A percentile compares a stretch with the other conserved stretches of the same genome.
These are phyloP conservation scores for Fusarium tricinctum DNA, from an alignment of 2,329 filamentous ascomycete genomes.

Conservation along the genomic window DNA sequence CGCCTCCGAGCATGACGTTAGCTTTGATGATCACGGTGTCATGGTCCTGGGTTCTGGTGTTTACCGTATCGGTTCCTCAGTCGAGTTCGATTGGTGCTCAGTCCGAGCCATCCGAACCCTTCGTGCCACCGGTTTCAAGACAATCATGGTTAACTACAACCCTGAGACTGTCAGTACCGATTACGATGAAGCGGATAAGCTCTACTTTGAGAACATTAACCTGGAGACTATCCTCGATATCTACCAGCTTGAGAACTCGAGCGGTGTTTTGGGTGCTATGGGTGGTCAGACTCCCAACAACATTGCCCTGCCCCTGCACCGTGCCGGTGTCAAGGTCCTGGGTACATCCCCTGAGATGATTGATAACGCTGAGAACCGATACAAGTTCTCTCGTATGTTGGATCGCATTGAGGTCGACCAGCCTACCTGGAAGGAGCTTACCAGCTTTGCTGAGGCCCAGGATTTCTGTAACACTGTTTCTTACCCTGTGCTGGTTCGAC, in stretches of 20 bases:
- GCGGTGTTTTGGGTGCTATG: slow-evolving; percentile 93
- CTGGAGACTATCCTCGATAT: slow-evolving; percentile 93
- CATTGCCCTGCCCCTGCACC: slow-evolving; percentile 90
- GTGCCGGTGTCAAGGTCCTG: slow-evolving; percentile 90
- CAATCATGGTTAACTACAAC: slow-evolving; percentile 96
- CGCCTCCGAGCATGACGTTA: slow-evolving; percentile 84
- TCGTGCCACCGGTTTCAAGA: slow-evolving; percentile 87
- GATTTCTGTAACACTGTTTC: slow-evolving; percentile 89
- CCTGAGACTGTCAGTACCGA: slow-evolving; percentile 92
- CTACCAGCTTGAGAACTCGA: slow-evolving; percentile 86
- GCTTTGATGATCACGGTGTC: slow-evolving; percentile 89
- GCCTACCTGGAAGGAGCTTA: slow-evolving; percentile 97
- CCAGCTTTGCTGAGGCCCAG: slow-evolving; percentile 90
- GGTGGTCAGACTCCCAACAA: slow-evolving; percentile 98
- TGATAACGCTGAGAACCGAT: slow-evolving; percentile 95
- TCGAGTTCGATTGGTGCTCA: slow-evolving; percentile 99
- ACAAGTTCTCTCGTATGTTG: slow-evolving; percentile 98
- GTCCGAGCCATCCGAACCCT: slow-evolving; percentile 94
- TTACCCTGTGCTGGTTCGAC: slow-evolving; percentile 94
- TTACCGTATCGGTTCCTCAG: slow-evolving; percentile 96
- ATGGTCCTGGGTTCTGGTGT: slow-evolving; percentile 98
- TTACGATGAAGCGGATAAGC: slow-evolving; percentile 91
- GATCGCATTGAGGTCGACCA: slow-evolving; percentile 96
- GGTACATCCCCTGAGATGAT: slow-evolving; percentile 99
- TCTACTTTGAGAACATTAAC: slow-evolving; percentile 98